phyloP scores from a whole-genome alignment of 495 filamentous ascomycete species.

The Aspergillus mulundensis region DNA sequence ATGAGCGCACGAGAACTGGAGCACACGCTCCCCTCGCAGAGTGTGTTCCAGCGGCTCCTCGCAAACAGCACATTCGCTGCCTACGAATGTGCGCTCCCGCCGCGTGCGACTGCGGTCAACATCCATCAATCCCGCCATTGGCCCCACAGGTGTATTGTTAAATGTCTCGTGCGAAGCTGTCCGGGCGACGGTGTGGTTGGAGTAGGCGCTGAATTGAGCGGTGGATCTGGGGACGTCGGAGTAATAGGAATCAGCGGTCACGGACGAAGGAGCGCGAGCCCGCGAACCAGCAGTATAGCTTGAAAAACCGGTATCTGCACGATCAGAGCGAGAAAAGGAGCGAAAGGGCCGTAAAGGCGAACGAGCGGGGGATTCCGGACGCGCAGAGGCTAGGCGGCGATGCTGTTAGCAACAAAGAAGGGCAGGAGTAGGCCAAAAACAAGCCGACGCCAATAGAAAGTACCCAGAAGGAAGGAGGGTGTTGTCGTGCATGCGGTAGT shows the following conservation, averaged over 20 bases:
- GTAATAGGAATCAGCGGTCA: slow-evolving; percentile 18
- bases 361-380: slow-evolving; percentile 33
- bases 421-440: background rate
- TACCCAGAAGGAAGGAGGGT: slow-evolving; percentile 4
- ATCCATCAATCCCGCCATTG: slow-evolving; percentile 71
- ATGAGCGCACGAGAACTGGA: slow-evolving; percentile 94
- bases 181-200: slow-evolving; percentile 30
- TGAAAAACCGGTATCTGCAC: slow-evolving; percentile 29
- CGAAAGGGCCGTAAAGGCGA: slow-evolving; percentile 27
- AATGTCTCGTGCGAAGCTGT: slow-evolving; percentile 38
- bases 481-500: slow-evolving; percentile 15
- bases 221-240: slow-evolving; percentile 19
- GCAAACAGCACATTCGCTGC: slow-evolving; percentile 91
- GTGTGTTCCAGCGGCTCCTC: slow-evolving; percentile 98
- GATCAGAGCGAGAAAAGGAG: slow-evolving; percentile 34
- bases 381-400: slow-evolving; percentile 26
- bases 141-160: slow-evolving; percentile 46
- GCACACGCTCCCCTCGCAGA: slow-evolving; percentile 85
- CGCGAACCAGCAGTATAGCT: slow-evolving; percentile 25
- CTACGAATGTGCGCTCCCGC: slow-evolving; percentile 91
- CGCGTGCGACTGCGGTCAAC: slow-evolving; percentile 76
- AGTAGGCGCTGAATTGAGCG: slow-evolving; percentile 18
- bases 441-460: slow-evolving; percentile 16
- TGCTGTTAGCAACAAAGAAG: slow-evolving; percentile 18
- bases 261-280: slow-evolving; percentile 27